Base-by-base conservation (phyloP, 78 protist genomes). In the Dictyostelium discoideum region DNA sequence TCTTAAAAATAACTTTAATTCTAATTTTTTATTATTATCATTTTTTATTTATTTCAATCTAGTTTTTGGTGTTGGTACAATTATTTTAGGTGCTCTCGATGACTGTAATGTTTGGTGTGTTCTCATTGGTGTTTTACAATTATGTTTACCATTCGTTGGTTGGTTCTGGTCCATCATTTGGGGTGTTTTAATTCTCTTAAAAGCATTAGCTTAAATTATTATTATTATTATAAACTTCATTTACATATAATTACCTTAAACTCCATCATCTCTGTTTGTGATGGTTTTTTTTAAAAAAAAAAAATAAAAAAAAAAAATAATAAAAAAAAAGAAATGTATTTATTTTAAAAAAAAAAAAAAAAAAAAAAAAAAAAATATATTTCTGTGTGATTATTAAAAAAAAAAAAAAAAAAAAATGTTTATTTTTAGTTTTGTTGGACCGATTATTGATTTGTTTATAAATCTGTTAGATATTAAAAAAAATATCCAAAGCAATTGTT, bases 41-140 rank as follows among this genome's bases (percentile, higher is more conserved):
- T n/a, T n/a, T n/a, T 63, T 16, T 63, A 11, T 63, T 63, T 63
- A 6, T 63, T 3, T 22, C 69, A 81, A 65, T 86, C 81, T 81
- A 67, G 44, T 90, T 1, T 90, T 90, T 32, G 94, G 94, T 50
- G 54, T 88, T 81, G 85, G 85, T 42, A 87, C 93, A 26, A 87
- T 87, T 22, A 90, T 90, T 73, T 65, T 90, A 32, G 94, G 94
- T 69, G 94, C 85, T 6, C 74, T 90, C 20, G 94, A 90, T 82
- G 84, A 90, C 82, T 90, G 94, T 63, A 90, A 90, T 32, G 40
- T 90, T 40, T 90, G 94, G 94, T 90, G 94, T 82, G 94, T 90
- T 26, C 3, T 90, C 48, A 90, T 90, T 60, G 94, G 94, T 50
- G 72, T 90, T 50, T 54, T 90, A 26, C 94, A 90, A 82, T 39